Evolutionary conservation across 1,284 basidiomycete species (phyloP).

Genomic region (Tremellales sp.): DNA sequence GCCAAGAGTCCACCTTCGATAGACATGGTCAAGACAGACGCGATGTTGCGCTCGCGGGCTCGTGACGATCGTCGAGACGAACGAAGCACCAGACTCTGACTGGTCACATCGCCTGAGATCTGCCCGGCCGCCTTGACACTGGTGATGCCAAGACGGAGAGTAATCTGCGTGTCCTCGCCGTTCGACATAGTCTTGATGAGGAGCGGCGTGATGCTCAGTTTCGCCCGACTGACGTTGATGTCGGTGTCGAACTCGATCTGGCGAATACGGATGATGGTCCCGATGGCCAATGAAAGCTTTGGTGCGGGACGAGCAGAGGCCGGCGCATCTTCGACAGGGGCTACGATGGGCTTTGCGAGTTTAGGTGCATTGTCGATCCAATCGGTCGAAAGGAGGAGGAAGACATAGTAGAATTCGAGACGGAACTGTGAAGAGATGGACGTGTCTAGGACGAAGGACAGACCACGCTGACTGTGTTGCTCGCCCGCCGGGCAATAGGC

Average conservation of each 20-base stretch:
- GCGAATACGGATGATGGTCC: conserved; percentile 63
- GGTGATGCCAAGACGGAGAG: conserved; percentile 62
- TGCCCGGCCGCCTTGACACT: conserved; percentile 65
- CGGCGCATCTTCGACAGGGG: conserved; percentile 10
- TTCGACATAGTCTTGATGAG: conserved; percentile 36
- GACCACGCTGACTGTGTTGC: conserved; percentile 48
- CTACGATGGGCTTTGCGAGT: conserved; percentile 21
- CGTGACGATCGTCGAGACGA: conserved; percentile 59
- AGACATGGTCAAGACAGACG: conserved; percentile 64
- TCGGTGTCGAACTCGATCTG: conserved; percentile 68
- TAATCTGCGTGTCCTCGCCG: conserved; percentile 49
- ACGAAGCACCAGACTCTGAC: conserved; percentile 70
- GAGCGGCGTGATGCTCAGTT: conserved; percentile 60
- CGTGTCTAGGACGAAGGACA: conserved; percentile 51
- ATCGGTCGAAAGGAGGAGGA: conserved; percentile 40
- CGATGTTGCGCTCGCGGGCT: conserved; percentile 31
- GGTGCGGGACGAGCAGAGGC: neutral
- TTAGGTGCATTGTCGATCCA: conserved; percentile 42
- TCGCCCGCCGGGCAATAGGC: conserved; percentile 14
- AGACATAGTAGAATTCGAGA: conserved; percentile 40
- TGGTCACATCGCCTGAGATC: conserved; percentile 63
- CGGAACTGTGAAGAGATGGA: conserved; percentile 37
- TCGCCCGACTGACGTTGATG: conserved; percentile 58
- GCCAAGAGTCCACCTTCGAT: conserved; percentile 70
- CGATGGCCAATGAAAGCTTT: conserved; percentile 11